phyloP scores from a whole-genome alignment of 1,284 basidiomycete genomes.

The Trametes versicolor region DNA sequence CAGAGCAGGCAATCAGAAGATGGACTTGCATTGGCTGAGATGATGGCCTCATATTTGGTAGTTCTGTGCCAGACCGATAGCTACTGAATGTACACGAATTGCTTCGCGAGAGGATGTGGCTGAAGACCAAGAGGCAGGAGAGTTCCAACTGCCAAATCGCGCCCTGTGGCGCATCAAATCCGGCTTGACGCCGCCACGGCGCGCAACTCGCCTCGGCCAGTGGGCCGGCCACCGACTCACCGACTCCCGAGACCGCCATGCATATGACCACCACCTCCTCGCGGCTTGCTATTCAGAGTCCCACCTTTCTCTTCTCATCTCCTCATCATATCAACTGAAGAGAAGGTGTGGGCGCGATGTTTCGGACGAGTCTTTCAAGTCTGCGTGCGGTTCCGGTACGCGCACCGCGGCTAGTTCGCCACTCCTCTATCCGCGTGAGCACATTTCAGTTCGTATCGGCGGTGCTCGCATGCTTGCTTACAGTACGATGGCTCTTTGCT shows the following conservation, averaged over 20 bases:
- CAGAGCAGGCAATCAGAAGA: neutral
- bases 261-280: neutral
- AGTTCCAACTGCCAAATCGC: too few species aligned
- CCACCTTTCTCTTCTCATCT: neutral
- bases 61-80: too few species aligned
- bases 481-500: neutral
- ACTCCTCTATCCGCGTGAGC: slow-evolving; percentile 29
- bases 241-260: neutral
- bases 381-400: neutral
- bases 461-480: neutral
- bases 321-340: neutral
- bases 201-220: neutral
- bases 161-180: neutral
- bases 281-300: neutral
- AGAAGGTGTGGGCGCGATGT: slow-evolving; percentile 6
- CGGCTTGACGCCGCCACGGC: neutral
- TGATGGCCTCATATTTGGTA: slow-evolving; percentile 33
- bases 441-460: neutral
- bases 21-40: slow-evolving; percentile 36
- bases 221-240: neutral
- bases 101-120: too few species aligned
- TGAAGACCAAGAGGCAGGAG: too few species aligned
- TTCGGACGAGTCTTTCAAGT: neutral
- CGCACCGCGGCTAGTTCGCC: slow-evolving; percentile 1
- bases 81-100: too few species aligned